These are phyloP conservation scores for Spathaspora arborariae DNA, from an alignment of 805 yeast species.

Conservation along the genomic window DNA sequence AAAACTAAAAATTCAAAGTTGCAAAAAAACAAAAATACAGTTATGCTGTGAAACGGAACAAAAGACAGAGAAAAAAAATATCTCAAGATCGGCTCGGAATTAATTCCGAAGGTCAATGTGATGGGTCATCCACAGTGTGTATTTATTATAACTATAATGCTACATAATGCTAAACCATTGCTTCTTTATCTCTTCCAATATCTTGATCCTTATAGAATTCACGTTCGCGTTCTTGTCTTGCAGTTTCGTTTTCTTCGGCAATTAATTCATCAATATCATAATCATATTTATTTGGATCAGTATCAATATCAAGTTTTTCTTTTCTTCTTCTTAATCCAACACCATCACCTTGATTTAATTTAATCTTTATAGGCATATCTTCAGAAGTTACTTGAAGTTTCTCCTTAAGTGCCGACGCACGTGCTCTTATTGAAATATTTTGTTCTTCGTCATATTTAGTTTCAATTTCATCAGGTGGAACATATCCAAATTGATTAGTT, in stretches of 20 bases:
- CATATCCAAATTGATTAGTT: slow-evolving; percentile 25
- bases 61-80: background rate
- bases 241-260: slow-evolving; percentile 28
- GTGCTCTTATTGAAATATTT: slow-evolving; percentile 11
- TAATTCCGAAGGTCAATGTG: background rate
- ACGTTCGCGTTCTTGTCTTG: slow-evolving; percentile 14
- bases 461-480: slow-evolving; percentile 38
- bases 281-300: slow-evolving; percentile 39
- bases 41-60: background rate
- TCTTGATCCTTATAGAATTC: slow-evolving; percentile 18
- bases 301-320: slow-evolving; percentile 33
- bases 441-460: slow-evolving; percentile 10
- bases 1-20: background rate
- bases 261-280: slow-evolving; percentile 43
- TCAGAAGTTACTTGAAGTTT: slow-evolving; percentile 29
- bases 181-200: slow-evolving; percentile 22
- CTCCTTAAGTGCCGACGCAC: slow-evolving; percentile 24
- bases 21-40: background rate
- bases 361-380: slow-evolving; percentile 35
- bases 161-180: slow-evolving; percentile 17
- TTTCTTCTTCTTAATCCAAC: slow-evolving; percentile 22
- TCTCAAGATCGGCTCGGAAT: background rate
- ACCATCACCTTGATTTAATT: slow-evolving; percentile 19
- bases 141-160: background rate
- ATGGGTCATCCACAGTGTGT: background rate